Evolutionary conservation across 2,329 filamentous ascomycete species (phyloP).

Genomic region (Grosmannia clavigera): DNA sequence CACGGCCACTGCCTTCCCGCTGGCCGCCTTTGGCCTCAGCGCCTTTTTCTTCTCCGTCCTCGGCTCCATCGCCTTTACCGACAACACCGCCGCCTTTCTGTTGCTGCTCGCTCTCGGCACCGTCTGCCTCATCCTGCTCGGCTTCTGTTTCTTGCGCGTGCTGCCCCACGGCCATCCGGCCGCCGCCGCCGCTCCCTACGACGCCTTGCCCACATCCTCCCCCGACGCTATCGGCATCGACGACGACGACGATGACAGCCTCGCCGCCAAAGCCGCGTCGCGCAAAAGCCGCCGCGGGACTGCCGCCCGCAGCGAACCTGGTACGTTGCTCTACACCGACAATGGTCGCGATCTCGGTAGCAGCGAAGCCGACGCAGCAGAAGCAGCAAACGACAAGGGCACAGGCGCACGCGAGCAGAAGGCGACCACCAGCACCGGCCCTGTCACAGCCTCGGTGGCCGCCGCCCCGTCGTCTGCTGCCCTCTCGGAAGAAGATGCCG

Average conservation of each 20-base stretch:
- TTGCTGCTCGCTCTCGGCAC: conserved; percentile 72
- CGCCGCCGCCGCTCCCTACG: conserved; percentile 28
- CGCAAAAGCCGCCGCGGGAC: conserved; percentile 22
- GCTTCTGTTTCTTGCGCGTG: conserved; percentile 77
- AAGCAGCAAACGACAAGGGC: background rate
- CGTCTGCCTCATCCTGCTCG: conserved; percentile 57
- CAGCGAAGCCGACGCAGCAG: background rate
- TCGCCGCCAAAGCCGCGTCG: conserved; percentile 22
- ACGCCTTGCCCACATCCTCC: conserved; percentile 32
- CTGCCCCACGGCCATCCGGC: conserved; percentile 41
- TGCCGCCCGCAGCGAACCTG: conserved; percentile 40
- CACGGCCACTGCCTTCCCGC: conserved; percentile 84
- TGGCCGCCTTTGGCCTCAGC: conserved; percentile 87
- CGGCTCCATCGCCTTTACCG: conserved; percentile 65
- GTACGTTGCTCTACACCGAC: conserved; percentile 40
- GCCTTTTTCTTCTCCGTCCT: conserved; percentile 90
- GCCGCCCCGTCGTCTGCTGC: conserved; percentile 1
- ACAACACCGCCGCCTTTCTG: conserved; percentile 71
- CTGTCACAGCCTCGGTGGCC: background rate
- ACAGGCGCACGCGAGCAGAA: background rate
- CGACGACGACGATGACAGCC: conserved; percentile 15
- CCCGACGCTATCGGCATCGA: background rate
- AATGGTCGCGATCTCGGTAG: background rate
- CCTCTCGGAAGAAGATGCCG: conserved; percentile 13
- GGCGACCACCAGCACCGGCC: background rate